A percentile compares a stretch with the other conserved stretches of the same genome.
phyloP scores from a whole-genome alignment of 352 stramenopile species.

The Globisporangium paddicum region DNA sequence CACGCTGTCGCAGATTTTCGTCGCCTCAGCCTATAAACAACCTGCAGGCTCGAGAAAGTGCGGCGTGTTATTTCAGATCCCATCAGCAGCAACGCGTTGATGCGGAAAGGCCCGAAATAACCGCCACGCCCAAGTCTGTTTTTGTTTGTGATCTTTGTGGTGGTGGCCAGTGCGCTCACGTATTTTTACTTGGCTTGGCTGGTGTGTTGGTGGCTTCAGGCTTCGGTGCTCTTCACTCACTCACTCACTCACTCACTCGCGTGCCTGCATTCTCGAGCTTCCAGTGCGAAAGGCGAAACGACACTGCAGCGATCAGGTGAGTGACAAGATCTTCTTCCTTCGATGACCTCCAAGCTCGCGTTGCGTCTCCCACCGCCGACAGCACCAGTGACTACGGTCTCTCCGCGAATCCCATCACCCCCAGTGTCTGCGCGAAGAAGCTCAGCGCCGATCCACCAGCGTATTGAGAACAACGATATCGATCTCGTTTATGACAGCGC shows the following conservation, averaged over 20 bases:
- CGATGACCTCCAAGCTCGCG: slow-evolving; percentile 11
- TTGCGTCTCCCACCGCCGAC: not conserved
- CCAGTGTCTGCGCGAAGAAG: not conserved
- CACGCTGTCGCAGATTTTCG: not conserved
- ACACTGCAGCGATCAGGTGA: not conserved
- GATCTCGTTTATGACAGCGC: not conserved
- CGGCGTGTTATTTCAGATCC: not conserved
- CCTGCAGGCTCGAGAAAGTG: not conserved
- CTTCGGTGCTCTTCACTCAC: not conserved
- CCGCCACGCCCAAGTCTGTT: not conserved
- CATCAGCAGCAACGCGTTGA: not conserved
- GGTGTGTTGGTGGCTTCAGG: not conserved
- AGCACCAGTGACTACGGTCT: not conserved
- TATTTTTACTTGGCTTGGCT: no score
- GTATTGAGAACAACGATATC: slow-evolving; percentile 1
- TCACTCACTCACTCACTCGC: not conserved
- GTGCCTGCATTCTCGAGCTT: not conserved
- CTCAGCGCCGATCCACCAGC: not conserved
- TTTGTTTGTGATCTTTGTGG: not conserved
- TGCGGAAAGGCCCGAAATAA: not conserved
- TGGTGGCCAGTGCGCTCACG: not conserved
- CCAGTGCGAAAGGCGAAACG: not conserved
- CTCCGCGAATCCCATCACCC: not conserved
- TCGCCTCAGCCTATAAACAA: not conserved
- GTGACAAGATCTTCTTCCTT: not conserved